Conservation (phyloP, 2,329 filamentous ascomycete genomes). For the Claviceps humidiphila region DNA sequence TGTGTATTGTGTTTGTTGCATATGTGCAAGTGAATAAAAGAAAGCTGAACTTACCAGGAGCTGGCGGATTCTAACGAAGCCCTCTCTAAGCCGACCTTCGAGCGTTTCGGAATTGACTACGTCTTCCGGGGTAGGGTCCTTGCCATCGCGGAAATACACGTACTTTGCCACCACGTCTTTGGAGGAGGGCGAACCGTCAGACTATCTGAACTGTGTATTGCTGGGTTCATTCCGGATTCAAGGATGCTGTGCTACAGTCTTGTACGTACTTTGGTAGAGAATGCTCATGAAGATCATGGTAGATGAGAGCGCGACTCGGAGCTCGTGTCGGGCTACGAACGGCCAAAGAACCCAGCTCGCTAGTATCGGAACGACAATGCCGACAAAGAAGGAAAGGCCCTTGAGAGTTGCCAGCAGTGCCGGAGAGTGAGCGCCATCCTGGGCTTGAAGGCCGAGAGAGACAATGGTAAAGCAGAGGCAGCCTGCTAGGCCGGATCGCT, state of each 20-base stretch:
- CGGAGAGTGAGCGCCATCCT: constrained; percentile 19
- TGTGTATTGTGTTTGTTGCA: neutral
- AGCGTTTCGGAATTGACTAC: constrained; percentile 41
- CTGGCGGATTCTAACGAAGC: constrained; percentile 44
- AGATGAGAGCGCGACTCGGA: constrained; percentile 38
- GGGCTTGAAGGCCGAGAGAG: constrained; percentile 29
- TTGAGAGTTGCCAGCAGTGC: constrained; percentile 30
- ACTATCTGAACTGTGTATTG: neutral
- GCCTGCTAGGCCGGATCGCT: constrained; percentile 44
- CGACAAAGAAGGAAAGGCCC: constrained; percentile 38
- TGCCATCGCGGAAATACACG: constrained; percentile 43
- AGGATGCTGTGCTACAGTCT: neutral
- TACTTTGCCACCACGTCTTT: constrained; percentile 40
- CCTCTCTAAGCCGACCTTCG: constrained; percentile 45
- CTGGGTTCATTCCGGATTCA: neutral
- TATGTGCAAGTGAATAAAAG: neutral
- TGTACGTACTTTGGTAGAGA: constrained; percentile 34
- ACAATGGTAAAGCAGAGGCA: constrained; percentile 44
- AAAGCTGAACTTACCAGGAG: constrained; percentile 28
- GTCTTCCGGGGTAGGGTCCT: constrained; percentile 37
- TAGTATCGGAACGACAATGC: constrained; percentile 37
- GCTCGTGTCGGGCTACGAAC: constrained; percentile 45
- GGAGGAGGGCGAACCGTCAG: neutral
- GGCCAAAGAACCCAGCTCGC: constrained; percentile 50
- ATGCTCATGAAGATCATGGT: constrained; percentile 47